Evolutionary conservation across 78 protist species (phyloP), one percentile per base, ranked within the genome.

Genomic region (Isochrysis galbana): DNA sequence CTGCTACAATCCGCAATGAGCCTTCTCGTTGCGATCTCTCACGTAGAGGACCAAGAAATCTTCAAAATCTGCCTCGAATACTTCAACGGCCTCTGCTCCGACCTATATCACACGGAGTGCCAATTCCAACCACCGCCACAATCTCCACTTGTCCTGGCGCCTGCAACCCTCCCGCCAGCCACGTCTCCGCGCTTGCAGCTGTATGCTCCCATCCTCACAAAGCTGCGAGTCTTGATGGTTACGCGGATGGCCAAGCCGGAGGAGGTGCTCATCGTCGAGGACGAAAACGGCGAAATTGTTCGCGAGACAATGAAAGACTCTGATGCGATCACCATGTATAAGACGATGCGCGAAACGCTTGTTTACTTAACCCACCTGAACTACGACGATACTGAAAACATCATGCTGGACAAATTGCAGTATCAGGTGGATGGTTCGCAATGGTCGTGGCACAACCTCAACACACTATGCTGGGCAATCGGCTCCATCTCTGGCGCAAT

Each of bases 381-480:
- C 95, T 77, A 90, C 82, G 93, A 54, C 29, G 98, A 98, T 93
- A 98, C 99, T 45, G 96, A 97, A 92, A 26, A 48, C 17, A 95
- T 98, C 89, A 98, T 99, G 99, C 74, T 94, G 34, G 95, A 94
- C 48, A 84, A 86, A 87, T 93, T 99, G 82, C 86, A 47, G 67
- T 87, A n/a, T 22, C 95, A 93, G 91, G 94, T 91, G 11, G 91
- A 93, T 87, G 94, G 93, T 21, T 1, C 93, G 17, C 96, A 97
- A 36, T 99, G 96, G 96, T 46, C 91, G 17, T 94, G 96, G 95
- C 80, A 91, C 32, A 87, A 91, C 87, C 95, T 99, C 94, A 98
- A 97, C 94, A 97, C 98, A 10, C 93, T 99, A 47, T 99, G 99
- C 94, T 99, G 99, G 99, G 99, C 99, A 26, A 97, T 99, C 77